Evolutionary conservation across 306 rosid genomes (phyloP), one percentile per base, ranked within the genome.

Genomic region (Alnus rubra): DNA sequence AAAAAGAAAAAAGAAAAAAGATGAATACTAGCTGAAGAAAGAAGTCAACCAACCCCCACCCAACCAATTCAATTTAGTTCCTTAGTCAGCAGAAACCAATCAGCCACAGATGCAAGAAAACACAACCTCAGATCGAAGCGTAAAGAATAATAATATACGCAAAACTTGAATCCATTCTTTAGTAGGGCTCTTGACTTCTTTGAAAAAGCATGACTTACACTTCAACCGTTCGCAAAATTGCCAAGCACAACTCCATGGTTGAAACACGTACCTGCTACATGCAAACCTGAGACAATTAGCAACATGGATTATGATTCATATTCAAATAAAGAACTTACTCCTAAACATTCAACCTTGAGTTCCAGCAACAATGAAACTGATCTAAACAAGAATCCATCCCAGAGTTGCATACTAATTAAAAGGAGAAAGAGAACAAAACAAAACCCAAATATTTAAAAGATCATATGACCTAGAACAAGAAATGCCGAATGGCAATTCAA

Each of bases 401-500:
- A 18, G 5, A 18, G 45, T 5, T 42, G 45, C 45, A 4, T 42
- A 42, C 45, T 42, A 42, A 18, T 13, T 8, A 18, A 9, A 42
- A 19, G 54, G n/a, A 54, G 35, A 47, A 42, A 42, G 8, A 11
- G 47, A 42, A 42, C 45, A 42, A 42, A 5, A 42, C 8, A 58
- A 52, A 69, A 5, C 31, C 12, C 19, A 69, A 73, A 19, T 5
- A 30, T 5, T 44, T 5, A 37, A 37, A 19, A 31, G 23, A 12
- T n/a, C 39, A 42, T 42, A 45, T 35, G 54, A 49, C 60, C 78
- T 28, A 64, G 11, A 13, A 30, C 28, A 14, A 42, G 45, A 82
- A 76, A 63, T 71, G 56, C 74, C 73, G 52, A 78, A 74, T n/a
- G 45, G 11, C 37, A 71, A 74, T 69, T 18, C 47, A 19, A 49